phyloP scores from a whole-genome alignment of 176 grass and related monocot species.

The Ensete ventricosum region DNA sequence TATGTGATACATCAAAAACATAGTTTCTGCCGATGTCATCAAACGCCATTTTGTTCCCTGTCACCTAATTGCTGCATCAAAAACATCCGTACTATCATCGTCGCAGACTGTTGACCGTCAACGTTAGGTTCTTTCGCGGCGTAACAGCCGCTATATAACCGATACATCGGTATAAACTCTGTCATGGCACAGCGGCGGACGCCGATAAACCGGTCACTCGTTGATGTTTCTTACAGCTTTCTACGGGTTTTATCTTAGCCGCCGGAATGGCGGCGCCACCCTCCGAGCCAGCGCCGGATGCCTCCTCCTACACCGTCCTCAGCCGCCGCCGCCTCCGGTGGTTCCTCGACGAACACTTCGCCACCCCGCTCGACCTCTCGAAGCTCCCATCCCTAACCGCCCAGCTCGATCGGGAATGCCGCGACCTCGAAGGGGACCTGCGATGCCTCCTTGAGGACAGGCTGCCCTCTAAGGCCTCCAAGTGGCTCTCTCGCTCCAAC shows the following conservation, averaged over 20 bases:
- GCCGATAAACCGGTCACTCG: background rate
- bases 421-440: conserved; percentile 34
- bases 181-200: background rate
- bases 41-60: no score
- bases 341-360: conserved; percentile 47
- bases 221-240: no score
- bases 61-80: no score
- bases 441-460: conserved; percentile 27
- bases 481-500: conserved; percentile 41
- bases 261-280: background rate
- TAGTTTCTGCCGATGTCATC: no score
- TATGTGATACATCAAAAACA: no score
- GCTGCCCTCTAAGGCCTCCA: conserved; percentile 22
- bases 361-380: conserved; percentile 26
- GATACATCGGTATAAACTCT: background rate
- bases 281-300: background rate
- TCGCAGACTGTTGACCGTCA: no score
- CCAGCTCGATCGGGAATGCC: conserved; percentile 46
- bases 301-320: conserved; percentile 9
- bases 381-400: conserved; percentile 37
- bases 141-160: background rate
- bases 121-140: no score
- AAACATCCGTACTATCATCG: no score
- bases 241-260: background rate
- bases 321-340: conserved; percentile 14